Conservation (phyloP, 352 stramenopile genomes). For the Globisporangium mamillatum region DNA sequence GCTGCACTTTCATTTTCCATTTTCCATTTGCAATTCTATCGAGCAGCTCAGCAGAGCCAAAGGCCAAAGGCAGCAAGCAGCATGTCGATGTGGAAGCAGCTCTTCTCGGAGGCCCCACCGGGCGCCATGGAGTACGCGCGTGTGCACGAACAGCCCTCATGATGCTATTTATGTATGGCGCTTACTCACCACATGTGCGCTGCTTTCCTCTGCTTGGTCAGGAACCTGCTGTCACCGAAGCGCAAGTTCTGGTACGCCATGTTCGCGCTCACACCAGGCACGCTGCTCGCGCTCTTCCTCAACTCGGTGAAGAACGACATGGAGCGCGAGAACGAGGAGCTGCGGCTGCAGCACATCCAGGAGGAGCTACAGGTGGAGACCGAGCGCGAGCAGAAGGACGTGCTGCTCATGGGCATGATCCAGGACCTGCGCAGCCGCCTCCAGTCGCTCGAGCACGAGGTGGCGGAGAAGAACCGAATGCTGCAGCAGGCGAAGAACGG, state of each 20-base stretch:
- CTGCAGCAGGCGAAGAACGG: neutral
- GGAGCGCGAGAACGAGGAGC: slow-evolving; percentile 57
- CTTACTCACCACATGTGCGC: neutral
- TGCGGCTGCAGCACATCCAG: slow-evolving; percentile 42
- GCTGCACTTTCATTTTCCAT: neutral
- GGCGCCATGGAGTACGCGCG: slow-evolving; percentile 61
- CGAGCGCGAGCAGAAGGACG: slow-evolving; percentile 48
- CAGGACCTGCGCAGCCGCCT: slow-evolving; percentile 64
- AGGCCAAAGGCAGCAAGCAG: neutral
- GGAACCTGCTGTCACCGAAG: slow-evolving; percentile 57
- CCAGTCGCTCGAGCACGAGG: slow-evolving; percentile 46
- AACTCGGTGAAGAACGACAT: slow-evolving; percentile 70
- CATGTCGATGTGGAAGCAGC: slow-evolving; percentile 60
- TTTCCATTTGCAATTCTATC: neutral
- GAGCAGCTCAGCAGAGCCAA: neutral
- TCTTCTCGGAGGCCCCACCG: slow-evolving; percentile 68
- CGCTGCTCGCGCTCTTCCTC: slow-evolving; percentile 60
- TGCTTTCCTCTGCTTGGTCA: slow-evolving; percentile 14
- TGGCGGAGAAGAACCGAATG: slow-evolving; percentile 23
- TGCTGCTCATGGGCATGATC: slow-evolving; percentile 45
- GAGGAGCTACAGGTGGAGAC: slow-evolving; percentile 40
- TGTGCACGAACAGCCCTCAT: neutral
- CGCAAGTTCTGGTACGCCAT: slow-evolving; percentile 67
- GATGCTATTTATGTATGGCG: neutral
- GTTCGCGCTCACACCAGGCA: slow-evolving; percentile 69